Conservation (phyloP, 148 eudicot species). For the Limonium bicolor region DNA sequence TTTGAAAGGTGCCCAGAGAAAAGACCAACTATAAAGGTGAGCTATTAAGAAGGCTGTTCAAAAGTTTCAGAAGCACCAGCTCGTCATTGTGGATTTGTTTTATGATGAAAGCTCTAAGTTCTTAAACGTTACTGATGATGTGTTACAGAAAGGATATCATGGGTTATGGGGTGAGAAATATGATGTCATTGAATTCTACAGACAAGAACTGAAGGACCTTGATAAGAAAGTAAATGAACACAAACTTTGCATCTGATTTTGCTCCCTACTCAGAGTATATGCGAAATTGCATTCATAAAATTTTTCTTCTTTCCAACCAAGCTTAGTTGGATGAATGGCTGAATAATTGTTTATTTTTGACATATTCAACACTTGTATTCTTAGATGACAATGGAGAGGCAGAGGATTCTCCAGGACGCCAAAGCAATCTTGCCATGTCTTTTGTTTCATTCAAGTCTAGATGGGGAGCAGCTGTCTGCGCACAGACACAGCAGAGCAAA, state of each 20-base stretch:
- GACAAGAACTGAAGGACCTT: conserved; percentile 36
- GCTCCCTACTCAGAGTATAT: too few species aligned
- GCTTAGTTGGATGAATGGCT: too few species aligned
- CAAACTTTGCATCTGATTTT: background rate
- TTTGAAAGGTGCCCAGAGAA: conserved; percentile 69
- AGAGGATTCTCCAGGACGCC: conserved; percentile 57
- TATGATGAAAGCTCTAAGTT: too few species aligned
- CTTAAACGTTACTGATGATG: background rate
- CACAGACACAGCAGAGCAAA: conserved; percentile 85
- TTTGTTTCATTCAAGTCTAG: conserved; percentile 95
- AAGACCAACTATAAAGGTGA: conserved; percentile 76
- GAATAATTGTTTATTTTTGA: too few species aligned
- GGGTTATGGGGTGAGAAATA: conserved; percentile 74
- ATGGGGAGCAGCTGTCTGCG: conserved; percentile 97
- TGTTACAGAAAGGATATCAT: conserved; percentile 72
- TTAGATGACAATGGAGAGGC: conserved; percentile 75
- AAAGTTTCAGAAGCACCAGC: too few species aligned
- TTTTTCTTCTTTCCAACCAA: too few species aligned
- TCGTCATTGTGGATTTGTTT: too few species aligned
- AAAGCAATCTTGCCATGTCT: conserved; percentile 50
- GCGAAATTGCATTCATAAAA: too few species aligned
- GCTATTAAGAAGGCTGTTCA: too few species aligned
- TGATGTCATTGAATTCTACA: conserved; percentile 63
- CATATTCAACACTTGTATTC: conserved; percentile 7
- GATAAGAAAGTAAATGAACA: conserved; percentile 55